Base-by-base conservation (phyloP, 345 rosid genomes). In the Laguncularia racemosa region DNA sequence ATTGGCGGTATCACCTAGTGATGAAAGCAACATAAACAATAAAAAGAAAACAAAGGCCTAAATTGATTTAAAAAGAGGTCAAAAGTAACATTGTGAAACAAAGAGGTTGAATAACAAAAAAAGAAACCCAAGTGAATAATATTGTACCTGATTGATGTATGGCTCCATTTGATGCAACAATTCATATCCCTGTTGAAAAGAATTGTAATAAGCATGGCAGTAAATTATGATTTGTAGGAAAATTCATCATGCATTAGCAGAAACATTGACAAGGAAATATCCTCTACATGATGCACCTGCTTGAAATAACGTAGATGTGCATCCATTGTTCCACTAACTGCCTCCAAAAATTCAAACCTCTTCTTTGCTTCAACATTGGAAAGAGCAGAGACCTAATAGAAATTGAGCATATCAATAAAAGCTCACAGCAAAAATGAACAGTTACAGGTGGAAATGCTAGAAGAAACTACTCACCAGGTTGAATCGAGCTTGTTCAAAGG, bases 121-220 rank as follows among this genome's bases (percentile, higher is more conserved):
- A 23, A 20, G 20, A 38, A 15, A 16, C 16, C n/a, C 15, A 3
- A 40, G 3, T 47, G 38, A 48, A 45, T 19, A 14, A 57, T 17
- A 56, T 45, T 62, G 47, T 45, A 89, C 99, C 99, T 93, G 99
- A 71, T 79, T 84, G 57, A 89, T 87, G 63, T 89, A 93, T 33
- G 99, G 99, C 72, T 93, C 99, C 99, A 93, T 93, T 72, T 93
- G 99, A 81, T 87, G 99, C 74, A 93, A 67, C 62, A 93, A 83
- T 62, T 89, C 99, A 59, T 89, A 93, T 26, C 99, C 99, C 99
- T 92, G 67, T 60, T 16, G 73, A 53, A 52, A 67, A 65, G 20
- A 28, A 13, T 71, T 47, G 48, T 48, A 66, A 46, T 73, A 53
- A 56, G 65, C 48, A 71, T 33, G 13, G 28, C 19, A 12, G 14